These are phyloP conservation scores for Castanea mollissima DNA, from an alignment of 306 rosid species.

Conservation along the genomic window DNA sequence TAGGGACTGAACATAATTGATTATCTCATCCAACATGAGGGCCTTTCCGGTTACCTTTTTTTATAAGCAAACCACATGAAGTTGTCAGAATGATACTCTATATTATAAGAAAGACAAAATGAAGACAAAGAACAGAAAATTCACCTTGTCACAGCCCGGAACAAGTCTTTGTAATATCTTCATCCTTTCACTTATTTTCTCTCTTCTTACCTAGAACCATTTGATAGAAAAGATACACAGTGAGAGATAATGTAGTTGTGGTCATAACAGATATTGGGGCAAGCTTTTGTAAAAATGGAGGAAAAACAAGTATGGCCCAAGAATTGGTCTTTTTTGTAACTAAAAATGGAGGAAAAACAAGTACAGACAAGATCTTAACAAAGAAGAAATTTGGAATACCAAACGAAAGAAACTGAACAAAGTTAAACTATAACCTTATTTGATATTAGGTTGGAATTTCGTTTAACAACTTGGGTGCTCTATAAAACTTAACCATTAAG, in stretches of 20 bases:
- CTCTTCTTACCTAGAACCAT: conserved; percentile 81
- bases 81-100: conserved; percentile 29
- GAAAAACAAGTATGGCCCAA: background rate
- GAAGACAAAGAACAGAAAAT: conserved; percentile 16
- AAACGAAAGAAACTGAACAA: too few species aligned
- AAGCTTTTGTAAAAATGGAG: background rate
- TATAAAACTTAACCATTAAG: too few species aligned
- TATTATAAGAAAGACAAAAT: conserved; percentile 22
- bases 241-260: background rate
- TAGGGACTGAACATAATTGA: conserved; percentile 98
- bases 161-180: conserved; percentile 78
- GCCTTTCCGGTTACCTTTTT: conserved; percentile 91
- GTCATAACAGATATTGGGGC: conserved; percentile 3
- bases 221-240: conserved; percentile 25
- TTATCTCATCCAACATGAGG: conserved; percentile 94
- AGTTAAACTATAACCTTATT: too few species aligned
- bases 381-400: too few species aligned
- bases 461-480: too few species aligned
- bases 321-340: background rate
- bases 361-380: too few species aligned
- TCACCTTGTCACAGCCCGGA: conserved; percentile 95
- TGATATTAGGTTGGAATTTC: too few species aligned
- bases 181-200: conserved; percentile 96
- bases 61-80: conserved; percentile 39
- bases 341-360: too few species aligned